Percentiles rank a stretch among this genome's conserved stretches.
Conservation (phyloP, 2,329 filamentous ascomycete species). For the Botrytis hyacinthi region DNA sequence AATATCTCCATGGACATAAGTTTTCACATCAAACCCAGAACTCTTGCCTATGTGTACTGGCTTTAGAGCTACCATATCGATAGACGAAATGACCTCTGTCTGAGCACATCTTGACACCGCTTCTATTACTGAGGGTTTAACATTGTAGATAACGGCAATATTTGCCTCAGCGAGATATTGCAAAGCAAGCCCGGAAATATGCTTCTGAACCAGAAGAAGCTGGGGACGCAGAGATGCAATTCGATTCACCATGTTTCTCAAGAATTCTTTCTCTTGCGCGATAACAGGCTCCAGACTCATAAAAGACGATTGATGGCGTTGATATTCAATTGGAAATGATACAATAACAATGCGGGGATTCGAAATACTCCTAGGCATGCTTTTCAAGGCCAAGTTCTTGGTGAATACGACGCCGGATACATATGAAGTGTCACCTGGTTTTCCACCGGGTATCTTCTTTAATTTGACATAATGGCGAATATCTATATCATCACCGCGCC, state of each 20-base stretch:
- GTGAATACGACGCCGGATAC: constrained; percentile 96
- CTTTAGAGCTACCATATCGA: constrained; percentile 83
- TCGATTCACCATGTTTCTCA: constrained; percentile 85
- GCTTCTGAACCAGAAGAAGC: constrained; percentile 85
- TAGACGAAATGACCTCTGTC: constrained; percentile 87
- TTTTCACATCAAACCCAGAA: constrained; percentile 90
- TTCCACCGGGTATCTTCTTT: constrained; percentile 91
- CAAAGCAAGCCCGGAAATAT: constrained; percentile 86
- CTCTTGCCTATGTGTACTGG: constrained; percentile 75
- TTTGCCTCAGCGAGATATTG: constrained; percentile 84
- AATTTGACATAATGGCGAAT: constrained; percentile 96
- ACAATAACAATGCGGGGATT: constrained; percentile 88
- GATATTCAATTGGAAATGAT: constrained; percentile 94
- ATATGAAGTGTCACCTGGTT: constrained; percentile 89
- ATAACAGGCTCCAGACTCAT: constrained; percentile 98
- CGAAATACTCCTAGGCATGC: constrained; percentile 83
- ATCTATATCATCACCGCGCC: constrained; percentile 90
- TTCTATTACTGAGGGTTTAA: constrained; percentile 93
- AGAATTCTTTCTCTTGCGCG: constrained; percentile 90
- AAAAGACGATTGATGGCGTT: constrained; percentile 87
- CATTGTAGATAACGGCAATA: constrained; percentile 93
- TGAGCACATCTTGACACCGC: constrained; percentile 91
- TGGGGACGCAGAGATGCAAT: constrained; percentile 85
- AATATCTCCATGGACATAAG: constrained; percentile 77
- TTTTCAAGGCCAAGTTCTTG: constrained; percentile 94